Evolutionary conservation across 352 stramenopile species (phyloP), one percentile per base, ranked within the genome.

Genomic region (Globisporangium perplexum): DNA sequence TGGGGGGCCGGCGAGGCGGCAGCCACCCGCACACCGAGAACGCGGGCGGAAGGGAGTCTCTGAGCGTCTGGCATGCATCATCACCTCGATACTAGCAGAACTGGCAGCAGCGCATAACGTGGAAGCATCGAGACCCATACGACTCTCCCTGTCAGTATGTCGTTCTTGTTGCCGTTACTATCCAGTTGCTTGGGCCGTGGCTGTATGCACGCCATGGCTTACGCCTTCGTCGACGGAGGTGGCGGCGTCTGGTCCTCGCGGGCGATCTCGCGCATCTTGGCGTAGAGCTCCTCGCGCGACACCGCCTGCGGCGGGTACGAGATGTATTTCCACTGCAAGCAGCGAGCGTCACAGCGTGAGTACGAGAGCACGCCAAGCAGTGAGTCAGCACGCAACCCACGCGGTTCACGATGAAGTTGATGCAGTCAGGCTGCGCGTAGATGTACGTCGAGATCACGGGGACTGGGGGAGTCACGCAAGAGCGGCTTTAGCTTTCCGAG

Each of bases 371-470:
- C 7, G 28, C 12, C 17, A 1, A 44, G 38, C 38, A 42, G 6
- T 7, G 30, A 52, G 17, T 30, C 7, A 31, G 35, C 24, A 38
- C 14, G 17, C 8, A 17, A 20, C 4, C 20, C n/a, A 20, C 41
- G 41, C 41, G 57, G 47, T 64, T 63, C 47, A 94, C 71, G 53
- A 92, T 92, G 53, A 54, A 85, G 63, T 86, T 77, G 68, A 94
- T 90, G 61, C 79, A 90, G 53, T 94, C 77, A 18, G 84, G 84
- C 60, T 94, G 81, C 49, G 83, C 80, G 72, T 94, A 94, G 58
- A 94, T 77, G 62, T 68, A 80, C 24, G 84, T 94, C 31, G 80
- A 74, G 41, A 90, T 59, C 15, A 94, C 60, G 2, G 84, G 84
- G 45, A 94, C 84, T 94, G 50, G 20, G 59, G 4, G 18, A 31